Conservation (phyloP, 1,284 basidiomycete genomes). For the Termitomyces sp. region DNA sequence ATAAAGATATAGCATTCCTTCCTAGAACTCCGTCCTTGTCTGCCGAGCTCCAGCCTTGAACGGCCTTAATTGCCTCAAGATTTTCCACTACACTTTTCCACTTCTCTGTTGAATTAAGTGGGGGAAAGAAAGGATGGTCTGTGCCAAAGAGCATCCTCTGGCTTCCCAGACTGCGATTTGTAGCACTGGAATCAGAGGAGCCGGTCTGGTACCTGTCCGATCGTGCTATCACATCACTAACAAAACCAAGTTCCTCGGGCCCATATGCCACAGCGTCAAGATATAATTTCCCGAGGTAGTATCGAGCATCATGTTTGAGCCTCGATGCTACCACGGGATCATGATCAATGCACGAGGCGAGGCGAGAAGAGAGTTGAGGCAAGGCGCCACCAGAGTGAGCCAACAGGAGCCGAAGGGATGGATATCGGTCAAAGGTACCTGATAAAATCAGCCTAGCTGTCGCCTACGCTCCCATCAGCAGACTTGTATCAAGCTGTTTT, state of each 20-base stretch:
- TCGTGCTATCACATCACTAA: conserved; percentile 63
- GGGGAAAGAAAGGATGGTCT: conserved; percentile 89
- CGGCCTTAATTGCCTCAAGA: conserved; percentile 67
- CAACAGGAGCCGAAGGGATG: conserved; percentile 66
- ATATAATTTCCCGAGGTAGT: conserved; percentile 74
- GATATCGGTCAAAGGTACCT: conserved; percentile 75
- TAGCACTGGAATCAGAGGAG: conserved; percentile 24
- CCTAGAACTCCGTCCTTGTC: conserved; percentile 66
- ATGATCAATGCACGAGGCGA: conserved; percentile 79
- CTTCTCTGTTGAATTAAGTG: conserved; percentile 59
- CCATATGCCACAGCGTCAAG: conserved; percentile 84
- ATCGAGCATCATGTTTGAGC: conserved; percentile 77
- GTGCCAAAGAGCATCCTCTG: conserved; percentile 77
- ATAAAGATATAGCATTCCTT: conserved; percentile 65
- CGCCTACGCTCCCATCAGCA: conserved; percentile 41
- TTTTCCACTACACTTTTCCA: conserved; percentile 85
- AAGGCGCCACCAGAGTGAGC: conserved; percentile 84
- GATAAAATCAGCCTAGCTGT: conserved; percentile 76
- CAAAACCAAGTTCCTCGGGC: conserved; percentile 75
- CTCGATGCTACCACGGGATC: conserved; percentile 73
- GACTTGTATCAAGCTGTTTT: not conserved
- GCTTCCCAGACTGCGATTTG: conserved; percentile 41
- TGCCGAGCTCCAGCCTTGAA: conserved; percentile 54
- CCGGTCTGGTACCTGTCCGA: conserved; percentile 46
- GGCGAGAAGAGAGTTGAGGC: conserved; percentile 73